Evolutionary conservation across 163 green algal species (phyloP), one percentile per base, ranked within the genome.

Genomic region (Chlorella variabilis): DNA sequence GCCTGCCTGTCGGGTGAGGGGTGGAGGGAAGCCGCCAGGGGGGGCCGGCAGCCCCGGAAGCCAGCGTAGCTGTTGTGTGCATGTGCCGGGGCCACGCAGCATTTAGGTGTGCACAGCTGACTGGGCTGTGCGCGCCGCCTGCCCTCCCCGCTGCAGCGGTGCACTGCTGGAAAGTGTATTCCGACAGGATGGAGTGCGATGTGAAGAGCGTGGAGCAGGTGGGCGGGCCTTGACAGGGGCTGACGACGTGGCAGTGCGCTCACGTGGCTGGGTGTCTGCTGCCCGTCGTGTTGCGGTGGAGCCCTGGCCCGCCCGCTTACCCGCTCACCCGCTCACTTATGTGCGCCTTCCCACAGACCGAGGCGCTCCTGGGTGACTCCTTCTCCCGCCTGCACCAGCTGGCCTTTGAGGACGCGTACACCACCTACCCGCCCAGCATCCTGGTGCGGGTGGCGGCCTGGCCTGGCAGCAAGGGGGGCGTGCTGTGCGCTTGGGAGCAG

Each of bases 91-190:
- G n/a, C n/a, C n/a, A n/a, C n/a, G n/a, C n/a, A n/a, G n/a, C n/a
- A n/a, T n/a, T n/a, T n/a, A n/a, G n/a, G n/a, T n/a, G n/a, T n/a
- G n/a, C n/a, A n/a, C n/a, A n/a, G n/a, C n/a, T n/a, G n/a, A n/a
- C n/a, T n/a, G n/a, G n/a, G n/a, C n/a, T n/a, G n/a, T n/a, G n/a
- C n/a, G n/a, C n/a, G n/a, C n/a, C n/a, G n/a, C n/a, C n/a, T n/a
- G n/a, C n/a, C n/a, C n/a, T n/a, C n/a, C n/a, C n/a, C n/a, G n/a
- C n/a, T 56, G 74, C 79, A 33, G 66, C 75, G 15, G 11, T 81
- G 49, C 74, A 85, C 75, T 83, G 75, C 78, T 71, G 81, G 33
- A 81, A 83, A 74, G 61, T 83, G 49, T 88, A 80, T 49, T 59
- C 48, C 25, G 67, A 81, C 67, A 71, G 79, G 8, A 69, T 88